Base-by-base conservation (phyloP, 1,284 basidiomycete genomes). In the Bjerkandera adusta region DNA sequence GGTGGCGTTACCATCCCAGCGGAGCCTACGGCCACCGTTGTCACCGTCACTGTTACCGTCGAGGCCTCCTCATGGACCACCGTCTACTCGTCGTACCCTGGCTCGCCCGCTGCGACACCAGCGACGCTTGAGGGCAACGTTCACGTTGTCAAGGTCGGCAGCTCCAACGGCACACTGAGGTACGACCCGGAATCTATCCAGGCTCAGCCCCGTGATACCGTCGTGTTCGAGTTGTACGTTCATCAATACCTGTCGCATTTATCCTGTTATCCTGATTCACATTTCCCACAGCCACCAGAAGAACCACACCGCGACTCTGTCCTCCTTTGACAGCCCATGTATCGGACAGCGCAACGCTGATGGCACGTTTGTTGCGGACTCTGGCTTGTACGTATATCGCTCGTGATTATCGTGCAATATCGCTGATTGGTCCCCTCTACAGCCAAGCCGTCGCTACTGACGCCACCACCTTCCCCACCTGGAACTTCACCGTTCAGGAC, bases 251-350 rank as follows among this genome's bases (percentile, higher is more conserved):
- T 18, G 12, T 5, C 36, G 7, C 7, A 15, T 36, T 12, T 20
- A 24, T 18, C 3, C n/a, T 11, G n/a, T 34, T 32, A 24, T 39
- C 10, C 39, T 16, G 18, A 26, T 32, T 50, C 36, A 47, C 27
- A 24, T 33, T 36, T 39, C 33, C 48, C 47, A 41, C 51, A 78
- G 76, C 72, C 72, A 72, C 51, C 66, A 71, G 58, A 82, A 80
- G 69, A 83, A 83, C 63, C 81, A 84, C 65, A 79, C 79, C n/a
- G 76, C 77, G 33, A 83, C 81, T n/a, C 81, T 83, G 60, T 81
- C 80, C 10, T 71, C 76, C 11, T 85, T 85, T 59, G 74, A 68
- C 40, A 71, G 71, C 42, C 82, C 83, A 32, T 85, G 83, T 65
- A 61, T 67, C 43, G 68, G 68, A 46, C 59, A 75, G 44, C 59